Percentiles rank a stretch among this genome's conserved stretches.
phyloP scores from a whole-genome alignment of 805 yeast species.

The Kodamaea laetipori region DNA sequence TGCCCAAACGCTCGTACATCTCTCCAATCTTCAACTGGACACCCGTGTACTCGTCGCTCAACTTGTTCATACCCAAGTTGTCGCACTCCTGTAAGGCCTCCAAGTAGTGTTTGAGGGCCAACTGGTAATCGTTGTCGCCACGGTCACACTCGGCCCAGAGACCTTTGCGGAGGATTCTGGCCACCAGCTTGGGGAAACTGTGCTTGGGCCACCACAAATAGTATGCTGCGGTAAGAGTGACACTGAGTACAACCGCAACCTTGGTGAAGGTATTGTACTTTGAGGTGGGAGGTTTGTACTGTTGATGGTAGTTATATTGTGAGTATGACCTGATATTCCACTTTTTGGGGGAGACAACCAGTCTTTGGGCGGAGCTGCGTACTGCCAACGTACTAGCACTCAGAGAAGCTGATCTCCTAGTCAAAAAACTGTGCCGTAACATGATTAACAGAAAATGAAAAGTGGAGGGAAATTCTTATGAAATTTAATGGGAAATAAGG shows the following conservation, averaged over 20 bases:
- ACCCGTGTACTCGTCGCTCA: slow-evolving; percentile 85
- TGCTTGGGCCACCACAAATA: slow-evolving; percentile 65
- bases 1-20: slow-evolving; percentile 72
- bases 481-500: no score
- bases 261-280: slow-evolving; percentile 9
- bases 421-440: no score
- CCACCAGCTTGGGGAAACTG: slow-evolving; percentile 69
- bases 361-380: no score
- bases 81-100: slow-evolving; percentile 71
- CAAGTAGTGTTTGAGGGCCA: slow-evolving; percentile 72
- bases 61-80: slow-evolving; percentile 52
- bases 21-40: slow-evolving; percentile 85
- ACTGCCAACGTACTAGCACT: no score
- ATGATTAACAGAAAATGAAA: no score
- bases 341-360: no score
- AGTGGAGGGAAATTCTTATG: no score
- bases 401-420: no score
- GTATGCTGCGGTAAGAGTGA: slow-evolving; percentile 29
- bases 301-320: slow-evolving; percentile 21
- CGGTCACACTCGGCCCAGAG: slow-evolving; percentile 82
- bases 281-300: slow-evolving; percentile 14
- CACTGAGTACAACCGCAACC: slow-evolving; percentile 17
- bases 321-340: background rate
- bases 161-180: slow-evolving; percentile 70
- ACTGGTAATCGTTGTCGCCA: slow-evolving; percentile 58